Evolutionary conservation across 331 rosid species (phyloP), one percentile per base, ranked within the genome.

Genomic region (Telfairia occidentalis): DNA sequence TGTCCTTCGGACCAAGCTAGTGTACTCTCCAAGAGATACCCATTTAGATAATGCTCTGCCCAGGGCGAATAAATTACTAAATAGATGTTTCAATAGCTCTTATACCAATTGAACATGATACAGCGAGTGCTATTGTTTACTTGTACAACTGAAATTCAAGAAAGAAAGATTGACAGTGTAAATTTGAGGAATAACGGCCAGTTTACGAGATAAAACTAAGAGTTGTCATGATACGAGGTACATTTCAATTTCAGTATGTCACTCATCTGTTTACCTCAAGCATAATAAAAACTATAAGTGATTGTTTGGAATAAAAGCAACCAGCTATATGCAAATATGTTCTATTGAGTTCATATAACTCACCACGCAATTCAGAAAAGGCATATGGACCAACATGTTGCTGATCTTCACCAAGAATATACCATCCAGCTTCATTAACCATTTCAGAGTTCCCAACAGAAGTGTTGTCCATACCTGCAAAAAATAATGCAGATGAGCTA

Each of bases 1-100:
- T 91, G 86, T 84, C 99, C 99, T 84, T 95, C 96, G 34, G 92
- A 85, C 99, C 99, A 95, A 45, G 82, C 86, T 38, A 88, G 82
- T 3, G 97, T 87, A 40, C 82, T 79, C 71, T 85, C 86, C 13
- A 82, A 79, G 55, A 95, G 89, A 71, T 86, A 90, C n/a, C 99
- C 97, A 71, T 87, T 90, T 59, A 77, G 80, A 65, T 77, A 95
- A 87, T 95, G 96, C 80, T 95, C 99, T 94, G 92, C 76, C 85
- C 90, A 86, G 64, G 76, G 77, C 72, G 87, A 79, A 80, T 71
- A 82, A 86, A 81, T 37, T 77, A 77, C 85, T 83, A 83, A 87
- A 70, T 54, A 85, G 74, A 84, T 79, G 83, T 77, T 81, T 85
- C 84, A 85, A 79, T 78, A 78, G 76, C 78, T 81, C 75, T 34